Percentiles rank a stretch among this genome's conserved stretches.
These are phyloP conservation scores for Vigna unguiculata DNA, from an alignment of 306 rosid genomes.

Conservation along the genomic window DNA sequence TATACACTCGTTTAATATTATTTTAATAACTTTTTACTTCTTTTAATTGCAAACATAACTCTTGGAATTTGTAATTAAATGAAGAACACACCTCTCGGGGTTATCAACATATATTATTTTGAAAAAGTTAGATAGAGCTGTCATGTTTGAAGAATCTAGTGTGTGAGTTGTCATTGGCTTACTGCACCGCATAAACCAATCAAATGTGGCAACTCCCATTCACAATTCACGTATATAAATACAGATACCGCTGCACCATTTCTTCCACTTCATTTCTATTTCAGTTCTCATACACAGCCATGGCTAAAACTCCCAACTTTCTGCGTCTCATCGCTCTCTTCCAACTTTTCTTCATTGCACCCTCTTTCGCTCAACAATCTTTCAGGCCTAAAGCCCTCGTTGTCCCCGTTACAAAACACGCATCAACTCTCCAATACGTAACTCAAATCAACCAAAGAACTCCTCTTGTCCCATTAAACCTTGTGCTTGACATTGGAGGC, in stretches of 20 bases:
- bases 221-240: constrained; percentile 25
- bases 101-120: too few relatives aligned
- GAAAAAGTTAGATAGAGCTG: too few relatives aligned
- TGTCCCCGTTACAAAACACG: constrained; percentile 48
- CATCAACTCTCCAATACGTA: constrained; percentile 55
- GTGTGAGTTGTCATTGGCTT: too few relatives aligned
- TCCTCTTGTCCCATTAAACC: constrained; percentile 53
- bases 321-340: constrained; percentile 38
- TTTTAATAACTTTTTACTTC: too few relatives aligned
- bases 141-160: too few relatives aligned
- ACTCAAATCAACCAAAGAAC: constrained; percentile 59
- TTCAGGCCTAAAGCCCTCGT: constrained; percentile 65
- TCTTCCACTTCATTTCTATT: not conserved
- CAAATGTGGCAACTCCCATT: not conserved
- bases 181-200: too few relatives aligned
- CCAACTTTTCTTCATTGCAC: constrained; percentile 14
- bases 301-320: constrained; percentile 2
- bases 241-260: not conserved
- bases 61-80: too few relatives aligned
- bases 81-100: too few relatives aligned
- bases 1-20: too few relatives aligned
- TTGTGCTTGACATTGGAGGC: constrained; percentile 68
- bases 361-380: constrained; percentile 50
- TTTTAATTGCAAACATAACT: too few relatives aligned
- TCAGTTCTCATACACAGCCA: not conserved